Conservation (phyloP, 2,329 filamentous ascomycete genomes). For the Pseudocercospora ulei region DNA sequence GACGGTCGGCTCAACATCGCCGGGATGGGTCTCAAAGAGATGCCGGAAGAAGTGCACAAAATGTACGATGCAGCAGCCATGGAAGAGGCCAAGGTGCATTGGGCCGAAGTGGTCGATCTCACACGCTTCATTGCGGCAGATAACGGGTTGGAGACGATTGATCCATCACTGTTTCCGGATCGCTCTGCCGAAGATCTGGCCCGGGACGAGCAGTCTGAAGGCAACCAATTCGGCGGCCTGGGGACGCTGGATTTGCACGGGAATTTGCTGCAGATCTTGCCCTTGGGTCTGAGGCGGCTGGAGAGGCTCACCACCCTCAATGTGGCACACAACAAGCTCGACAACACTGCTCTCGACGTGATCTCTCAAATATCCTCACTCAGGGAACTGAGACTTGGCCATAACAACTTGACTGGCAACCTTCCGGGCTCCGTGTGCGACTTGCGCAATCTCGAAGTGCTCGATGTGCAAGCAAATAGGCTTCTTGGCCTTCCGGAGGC, state of each 20-base stretch:
- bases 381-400: slow-evolving; percentile 69
- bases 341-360: slow-evolving; percentile 59
- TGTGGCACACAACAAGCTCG: slow-evolving; percentile 64
- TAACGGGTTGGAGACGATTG: slow-evolving; percentile 70
- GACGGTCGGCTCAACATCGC: slow-evolving; percentile 82
- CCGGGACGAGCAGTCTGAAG: slow-evolving; percentile 56
- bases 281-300: slow-evolving; percentile 64
- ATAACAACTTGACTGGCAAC: slow-evolving; percentile 62
- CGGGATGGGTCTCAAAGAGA: slow-evolving; percentile 65
- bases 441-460: slow-evolving; percentile 60
- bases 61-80: slow-evolving; percentile 78
- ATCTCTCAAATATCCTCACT: slow-evolving; percentile 64
- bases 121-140: slow-evolving; percentile 76
- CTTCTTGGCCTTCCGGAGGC: slow-evolving; percentile 60
- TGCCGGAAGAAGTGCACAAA: slow-evolving; percentile 71
- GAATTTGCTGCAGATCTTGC: slow-evolving; percentile 63
- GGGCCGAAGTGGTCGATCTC: slow-evolving; percentile 87
- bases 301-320: slow-evolving; percentile 70
- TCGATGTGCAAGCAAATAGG: slow-evolving; percentile 74
- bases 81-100: slow-evolving; percentile 55
- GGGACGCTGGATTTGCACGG: slow-evolving; percentile 79
- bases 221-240: slow-evolving; percentile 69
- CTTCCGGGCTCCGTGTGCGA: slow-evolving; percentile 55
- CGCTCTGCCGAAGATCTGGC: slow-evolving; percentile 45
- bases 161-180: slow-evolving; percentile 72